Evolutionary conservation across 306 rosid species (phyloP).

Genomic region (Acacia acuminata): DNA sequence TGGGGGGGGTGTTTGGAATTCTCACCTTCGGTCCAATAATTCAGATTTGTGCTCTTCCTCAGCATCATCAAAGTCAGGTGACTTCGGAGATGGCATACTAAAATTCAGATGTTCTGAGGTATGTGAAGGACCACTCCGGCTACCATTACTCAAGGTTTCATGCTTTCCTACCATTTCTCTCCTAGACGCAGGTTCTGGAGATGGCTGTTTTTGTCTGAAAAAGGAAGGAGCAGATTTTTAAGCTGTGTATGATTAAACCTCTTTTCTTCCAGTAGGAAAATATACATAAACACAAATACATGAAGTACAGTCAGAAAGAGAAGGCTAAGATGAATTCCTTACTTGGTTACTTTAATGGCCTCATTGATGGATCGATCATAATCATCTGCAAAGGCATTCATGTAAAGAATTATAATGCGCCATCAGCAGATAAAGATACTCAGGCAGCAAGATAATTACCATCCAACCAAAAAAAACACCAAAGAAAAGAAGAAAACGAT

Average conservation of each 20-base stretch:
- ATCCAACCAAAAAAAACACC: neutral
- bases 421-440: conserved; percentile 28
- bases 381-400: conserved; percentile 75
- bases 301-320: neutral
- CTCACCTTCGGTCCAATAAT: conserved; percentile 74
- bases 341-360: conserved; percentile 99
- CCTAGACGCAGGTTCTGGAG: conserved; percentile 73
- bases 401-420: conserved; percentile 32
- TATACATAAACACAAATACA: neutral
- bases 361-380: conserved; percentile 92
- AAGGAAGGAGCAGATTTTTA: conserved; percentile 21
- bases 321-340: conserved; percentile 31
- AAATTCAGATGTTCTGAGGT: conserved; percentile 54
- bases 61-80: conserved; percentile 63
- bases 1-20: neutral
- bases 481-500: neutral
- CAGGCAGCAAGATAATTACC: conserved; percentile 4
- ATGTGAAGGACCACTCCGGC: conserved; percentile 67
- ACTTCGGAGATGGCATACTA: conserved; percentile 69
- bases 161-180: conserved; percentile 60
- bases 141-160: conserved; percentile 78
- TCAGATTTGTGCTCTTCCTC: conserved; percentile 64
- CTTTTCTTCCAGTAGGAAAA: neutral
- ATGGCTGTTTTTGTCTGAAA: conserved; percentile 70
- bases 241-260: conserved; percentile 15